phyloP scores from a whole-genome alignment of 2,329 filamentous ascomycete species.

The Teratosphaeria zuluensis region DNA sequence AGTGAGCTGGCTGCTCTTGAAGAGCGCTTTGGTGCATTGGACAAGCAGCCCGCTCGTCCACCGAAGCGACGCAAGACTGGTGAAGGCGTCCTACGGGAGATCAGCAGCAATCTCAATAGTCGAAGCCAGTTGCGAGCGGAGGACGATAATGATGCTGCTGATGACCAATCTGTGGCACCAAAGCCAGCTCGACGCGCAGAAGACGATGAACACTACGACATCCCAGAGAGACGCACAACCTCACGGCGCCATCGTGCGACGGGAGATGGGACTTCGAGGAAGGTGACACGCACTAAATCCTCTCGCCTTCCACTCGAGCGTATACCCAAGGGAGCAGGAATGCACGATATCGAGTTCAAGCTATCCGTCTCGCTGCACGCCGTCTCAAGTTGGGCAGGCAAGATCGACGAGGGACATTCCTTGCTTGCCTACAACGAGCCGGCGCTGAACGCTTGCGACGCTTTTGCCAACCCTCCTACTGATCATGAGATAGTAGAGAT shows the following conservation, averaged over 20 bases:
- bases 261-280: constrained; percentile 9
- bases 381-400: constrained; percentile 5
- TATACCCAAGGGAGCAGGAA: constrained; percentile 20
- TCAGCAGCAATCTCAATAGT: constrained; percentile 13
- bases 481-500: constrained; percentile 7
- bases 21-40: constrained; percentile 1
- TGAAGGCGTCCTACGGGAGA: constrained; percentile 13
- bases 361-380: background rate
- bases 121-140: background rate
- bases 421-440: constrained; percentile 19
- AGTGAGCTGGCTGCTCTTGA: constrained; percentile 16
- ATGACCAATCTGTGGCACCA: background rate
- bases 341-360: constrained; percentile 10
- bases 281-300: constrained; percentile 24
- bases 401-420: constrained; percentile 9
- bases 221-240: constrained; percentile 2
- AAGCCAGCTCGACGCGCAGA: background rate
- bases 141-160: constrained; percentile 1
- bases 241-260: constrained; percentile 14
- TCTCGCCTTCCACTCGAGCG: constrained; percentile 31
- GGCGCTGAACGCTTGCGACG: constrained; percentile 9
- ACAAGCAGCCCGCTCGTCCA: constrained; percentile 4
- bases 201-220: constrained; percentile 8
- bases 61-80: constrained; percentile 18
- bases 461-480: constrained; percentile 4